These are phyloP conservation scores for Euryodendron excelsum DNA, from an alignment of 148 eudicot genomes.

Conservation along the genomic window DNA sequence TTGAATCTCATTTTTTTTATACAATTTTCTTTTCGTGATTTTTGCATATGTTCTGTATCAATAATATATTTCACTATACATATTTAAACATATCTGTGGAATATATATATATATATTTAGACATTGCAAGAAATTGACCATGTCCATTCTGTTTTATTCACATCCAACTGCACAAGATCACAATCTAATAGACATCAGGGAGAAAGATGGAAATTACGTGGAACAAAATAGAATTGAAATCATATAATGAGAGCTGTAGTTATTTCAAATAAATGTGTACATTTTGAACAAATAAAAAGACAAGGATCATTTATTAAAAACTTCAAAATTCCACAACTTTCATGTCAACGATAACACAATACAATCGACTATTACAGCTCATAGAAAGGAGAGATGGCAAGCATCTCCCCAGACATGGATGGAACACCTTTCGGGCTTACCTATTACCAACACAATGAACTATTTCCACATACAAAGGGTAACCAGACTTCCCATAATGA, in stretches of 20 bases:
- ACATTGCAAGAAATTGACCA: too few species aligned
- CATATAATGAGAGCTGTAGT: not conserved
- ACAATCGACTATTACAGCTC: too few species aligned
- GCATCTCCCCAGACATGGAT: too few species aligned
- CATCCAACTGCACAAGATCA: not conserved
- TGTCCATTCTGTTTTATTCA: not conserved
- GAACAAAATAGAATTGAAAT: not conserved
- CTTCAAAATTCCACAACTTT: not conserved
- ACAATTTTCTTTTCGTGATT: too few species aligned
- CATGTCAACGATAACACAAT: too few species aligned
- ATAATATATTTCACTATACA: not conserved
- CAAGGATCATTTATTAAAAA: not conserved
- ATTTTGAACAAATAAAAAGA: not conserved
- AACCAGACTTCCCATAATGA: not conserved
- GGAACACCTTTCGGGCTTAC: too few species aligned
- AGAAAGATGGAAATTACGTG: not conserved
- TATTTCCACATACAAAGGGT: too few species aligned
- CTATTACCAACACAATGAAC: too few species aligned
- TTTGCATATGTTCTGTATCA: not conserved
- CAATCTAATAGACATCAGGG: not conserved
- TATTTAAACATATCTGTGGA: too few species aligned
- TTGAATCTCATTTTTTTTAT: too few species aligned
- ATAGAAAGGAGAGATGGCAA: too few species aligned
- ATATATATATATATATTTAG: too few species aligned
- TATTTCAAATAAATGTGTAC: not conserved